Percentiles rank a stretch among this genome's conserved stretches.
These are phyloP conservation scores for Naganishia antarctica DNA, from an alignment of 768 basidiomycete species.

Conservation along the genomic window DNA sequence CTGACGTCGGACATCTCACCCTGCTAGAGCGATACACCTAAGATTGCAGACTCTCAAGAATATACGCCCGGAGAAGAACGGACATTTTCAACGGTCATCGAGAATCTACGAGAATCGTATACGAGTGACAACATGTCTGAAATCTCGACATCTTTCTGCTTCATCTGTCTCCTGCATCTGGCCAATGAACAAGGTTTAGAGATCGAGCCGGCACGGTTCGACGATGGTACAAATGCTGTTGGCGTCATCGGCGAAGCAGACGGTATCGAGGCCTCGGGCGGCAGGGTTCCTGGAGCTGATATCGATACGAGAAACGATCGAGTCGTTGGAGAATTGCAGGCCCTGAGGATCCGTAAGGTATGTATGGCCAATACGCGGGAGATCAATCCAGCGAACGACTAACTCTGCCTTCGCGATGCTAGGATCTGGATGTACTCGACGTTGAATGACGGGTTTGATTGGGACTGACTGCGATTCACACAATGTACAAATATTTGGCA, in stretches of 20 bases:
- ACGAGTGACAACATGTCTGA: conserved; percentile 93
- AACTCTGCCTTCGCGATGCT: neutral
- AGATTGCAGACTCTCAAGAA: conserved; percentile 29
- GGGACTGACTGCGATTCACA: too few species aligned
- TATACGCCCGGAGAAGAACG: conserved; percentile 27
- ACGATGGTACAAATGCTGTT: conserved; percentile 37
- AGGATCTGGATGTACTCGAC: conserved; percentile 3
- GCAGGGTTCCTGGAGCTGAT: conserved; percentile 13
- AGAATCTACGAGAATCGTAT: conserved; percentile 72
- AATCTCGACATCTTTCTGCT: conserved; percentile 98
- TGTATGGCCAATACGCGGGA: neutral
- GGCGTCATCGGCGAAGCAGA: conserved; percentile 33
- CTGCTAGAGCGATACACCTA: conserved; percentile 31
- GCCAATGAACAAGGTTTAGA: conserved; percentile 94
- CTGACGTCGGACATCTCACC: neutral
- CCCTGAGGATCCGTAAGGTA: conserved; percentile 45
- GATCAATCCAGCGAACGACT: neutral
- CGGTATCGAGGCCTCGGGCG: conserved; percentile 30
- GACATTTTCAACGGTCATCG: conserved; percentile 62
- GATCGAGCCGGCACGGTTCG: conserved; percentile 54
- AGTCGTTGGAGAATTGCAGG: conserved; percentile 46
- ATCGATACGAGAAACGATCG: conserved; percentile 38
- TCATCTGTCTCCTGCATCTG: conserved; percentile 92
- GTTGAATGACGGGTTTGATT: neutral
- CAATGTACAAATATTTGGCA: too few species aligned